Evolutionary conservation across 768 basidiomycete species (phyloP), one percentile per base, ranked within the genome.

Genomic region (Boletus rubroflammeus): DNA sequence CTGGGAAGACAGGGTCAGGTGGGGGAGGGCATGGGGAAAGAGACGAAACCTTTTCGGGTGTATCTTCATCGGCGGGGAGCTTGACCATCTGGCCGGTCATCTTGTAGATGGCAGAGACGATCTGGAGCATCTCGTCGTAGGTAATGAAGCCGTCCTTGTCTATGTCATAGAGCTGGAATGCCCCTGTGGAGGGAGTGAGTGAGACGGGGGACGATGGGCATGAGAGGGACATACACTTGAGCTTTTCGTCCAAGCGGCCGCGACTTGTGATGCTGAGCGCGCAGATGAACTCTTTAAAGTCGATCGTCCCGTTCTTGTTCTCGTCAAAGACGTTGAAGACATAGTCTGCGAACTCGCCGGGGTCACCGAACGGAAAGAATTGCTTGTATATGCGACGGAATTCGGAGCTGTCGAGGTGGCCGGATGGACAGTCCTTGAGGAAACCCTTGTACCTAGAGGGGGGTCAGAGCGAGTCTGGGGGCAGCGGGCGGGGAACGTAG

Each of bases 11-110:
- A 42, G 51, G 26, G 58, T 66, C 43, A 64, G 57, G 34, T 46
- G 47, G 35, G 49, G 23, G 42, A 32, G 45, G 53, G 52, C 51
- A 41, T 32, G 29, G 48, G n/a, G 0, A 19, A 6, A 10, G 13
- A 35, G 50, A 51, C 55, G 72, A 50, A 63, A 85, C 95, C 90
- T 98, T 99, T 73, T 98, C 94, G 2, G 97, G 96, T n/a, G 97
- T 99, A 75, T 98, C 95, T 73, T 99, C 97, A 68, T 98, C 97
- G 38, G 86, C 78, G n/a, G 97, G 95, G 21, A 98, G 83, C 70
- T 94, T 95, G 59, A 98, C 96, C 95, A 98, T 98, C 72, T 95
- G 86, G 19, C 97, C 97, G 5, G 97, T 98, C 97, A 99, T 98
- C 82, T 96, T 98, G 81, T 98, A 99, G 75, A 99, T 99, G 42